Base-by-base conservation (phyloP, 352 stramenopile genomes). In the Halophytophthora polymorphica region DNA sequence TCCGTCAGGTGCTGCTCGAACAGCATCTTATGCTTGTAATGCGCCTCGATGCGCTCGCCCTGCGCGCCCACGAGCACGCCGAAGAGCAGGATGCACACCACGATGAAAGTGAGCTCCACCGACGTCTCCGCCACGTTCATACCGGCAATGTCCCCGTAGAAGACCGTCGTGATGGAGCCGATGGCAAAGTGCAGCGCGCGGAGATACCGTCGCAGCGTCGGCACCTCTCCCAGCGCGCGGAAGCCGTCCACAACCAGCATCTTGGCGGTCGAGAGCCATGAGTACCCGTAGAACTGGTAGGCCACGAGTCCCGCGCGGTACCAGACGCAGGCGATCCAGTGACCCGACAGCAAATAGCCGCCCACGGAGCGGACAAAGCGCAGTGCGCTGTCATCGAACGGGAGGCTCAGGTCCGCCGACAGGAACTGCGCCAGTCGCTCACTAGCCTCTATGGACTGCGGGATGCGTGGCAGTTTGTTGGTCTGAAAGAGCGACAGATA, bases 281-380 rank as follows among this genome's bases (percentile, higher is more conserved):
- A 87, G 10, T 58, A 66, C 14, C 73, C 68, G 40, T 81, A 81
- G 13, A 73, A 46, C 7, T 70, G 33, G 36, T 77, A 71, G 3
- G 73, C 71, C 19, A 79, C 52, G 18, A 86, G 23, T 8, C 76
- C 73, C 18, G 71, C 50, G 13, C 61, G 67, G 35, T 72, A 90
- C 78, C 78, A 90, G 1, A 83, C 35, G 18, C 81, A 92, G 3
- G 56, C 78, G 33, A 90, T 87, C 78, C 76, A 90, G 52, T 92
- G 81, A 2, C 65, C 71, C 0, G 68, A 63, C 12, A 92, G 42
- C 42, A 88, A 7, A 48, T 85, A 91, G 7, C 66, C 58, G 19
- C 46, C 44, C 23, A 86, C 50, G 0, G 75, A 84, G 2, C 73
- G 71, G 1, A 80, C 50, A 34, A 88, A 85, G 0, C 69, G 77